Evolutionary conservation across 2,329 filamentous ascomycete genomes (phyloP).

Genomic region (Chaetomium globosum): DNA sequence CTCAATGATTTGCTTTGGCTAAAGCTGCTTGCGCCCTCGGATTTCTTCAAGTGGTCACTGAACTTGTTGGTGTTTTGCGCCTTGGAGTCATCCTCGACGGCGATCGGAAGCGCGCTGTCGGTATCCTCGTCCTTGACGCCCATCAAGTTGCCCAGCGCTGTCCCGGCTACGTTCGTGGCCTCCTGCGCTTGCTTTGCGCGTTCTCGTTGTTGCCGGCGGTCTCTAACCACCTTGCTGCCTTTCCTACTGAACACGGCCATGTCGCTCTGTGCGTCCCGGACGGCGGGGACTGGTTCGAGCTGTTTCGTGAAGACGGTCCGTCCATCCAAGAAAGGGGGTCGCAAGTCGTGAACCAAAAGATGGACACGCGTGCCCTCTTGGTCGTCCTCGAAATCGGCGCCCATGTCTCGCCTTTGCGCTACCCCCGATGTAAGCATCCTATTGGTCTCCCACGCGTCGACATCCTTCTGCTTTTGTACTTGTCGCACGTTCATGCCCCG

Average conservation of each 20-base stretch:
- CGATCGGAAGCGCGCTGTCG: constrained; percentile 80
- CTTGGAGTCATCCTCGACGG: constrained; percentile 67
- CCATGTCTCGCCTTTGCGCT: constrained; percentile 82
- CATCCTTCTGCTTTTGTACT: constrained; percentile 86
- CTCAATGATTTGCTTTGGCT: constrained; percentile 87
- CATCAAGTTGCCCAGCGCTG: constrained; percentile 90
- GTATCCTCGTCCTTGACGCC: constrained; percentile 91
- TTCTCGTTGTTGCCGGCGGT: constrained; percentile 88
- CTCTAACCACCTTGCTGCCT: constrained; percentile 89
- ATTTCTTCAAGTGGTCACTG: constrained; percentile 85
- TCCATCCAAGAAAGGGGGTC: constrained; percentile 92
- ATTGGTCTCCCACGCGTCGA: constrained; percentile 98
- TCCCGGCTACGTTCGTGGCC: constrained; percentile 89
- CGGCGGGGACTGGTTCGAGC: constrained; percentile 88
- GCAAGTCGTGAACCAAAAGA: constrained; percentile 87
- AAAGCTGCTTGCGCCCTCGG: constrained; percentile 83
- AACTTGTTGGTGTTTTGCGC: constrained; percentile 69
- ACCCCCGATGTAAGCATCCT: constrained; percentile 97
- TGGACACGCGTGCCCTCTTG: constrained; percentile 89
- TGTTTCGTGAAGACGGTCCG: constrained; percentile 97
- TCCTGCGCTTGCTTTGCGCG: constrained; percentile 92
- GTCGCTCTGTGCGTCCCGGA: constrained; percentile 91
- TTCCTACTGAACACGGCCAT: constrained; percentile 98
- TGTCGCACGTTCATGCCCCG: constrained; percentile 70
- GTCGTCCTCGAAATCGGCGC: constrained; percentile 83